Evolutionary conservation across 2,329 filamentous ascomycete species (phyloP).

Genomic region (Escovopsis sp.): DNA sequence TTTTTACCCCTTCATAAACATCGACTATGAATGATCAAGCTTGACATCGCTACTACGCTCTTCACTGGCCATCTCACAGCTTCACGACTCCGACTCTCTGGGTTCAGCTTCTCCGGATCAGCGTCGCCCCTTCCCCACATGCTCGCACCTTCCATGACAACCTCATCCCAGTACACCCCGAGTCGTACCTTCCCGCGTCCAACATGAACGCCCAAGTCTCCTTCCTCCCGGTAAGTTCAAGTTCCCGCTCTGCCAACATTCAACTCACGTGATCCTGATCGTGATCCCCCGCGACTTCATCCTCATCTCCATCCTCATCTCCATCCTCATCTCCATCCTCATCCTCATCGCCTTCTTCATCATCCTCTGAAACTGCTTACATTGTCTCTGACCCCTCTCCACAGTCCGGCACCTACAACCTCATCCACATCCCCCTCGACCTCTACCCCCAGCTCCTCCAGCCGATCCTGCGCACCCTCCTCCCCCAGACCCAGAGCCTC

Average conservation of each 20-base stretch:
- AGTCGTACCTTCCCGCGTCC: too few species aligned
- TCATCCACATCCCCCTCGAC: conserved; percentile 78
- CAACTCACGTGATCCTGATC: background rate
- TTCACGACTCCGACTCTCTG: too few species aligned
- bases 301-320: too few species aligned
- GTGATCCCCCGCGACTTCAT: too few species aligned
- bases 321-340: too few species aligned
- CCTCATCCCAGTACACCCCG: background rate
- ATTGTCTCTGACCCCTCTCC: conserved; percentile 18
- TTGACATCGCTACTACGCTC: too few species aligned
- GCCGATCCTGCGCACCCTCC: conserved; percentile 70
- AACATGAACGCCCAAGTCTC: conserved; percentile 43
- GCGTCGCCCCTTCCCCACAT: background rate
- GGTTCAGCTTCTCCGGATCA: too few species aligned
- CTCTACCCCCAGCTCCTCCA: conserved; percentile 69
- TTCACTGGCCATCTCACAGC: too few species aligned
- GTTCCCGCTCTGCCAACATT: background rate
- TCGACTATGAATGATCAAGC: too few species aligned
- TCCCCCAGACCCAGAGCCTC: conserved; percentile 42
- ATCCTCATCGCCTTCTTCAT: too few species aligned
- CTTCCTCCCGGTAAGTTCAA: conserved; percentile 37
- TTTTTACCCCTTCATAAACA: background rate
- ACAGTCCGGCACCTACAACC: conserved; percentile 72
- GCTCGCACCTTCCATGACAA: background rate
- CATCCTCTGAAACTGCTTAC: background rate